Evolutionary conservation across 805 yeast species (phyloP), one percentile per base, ranked within the genome.

Genomic region (Grigorovia jiainica): DNA sequence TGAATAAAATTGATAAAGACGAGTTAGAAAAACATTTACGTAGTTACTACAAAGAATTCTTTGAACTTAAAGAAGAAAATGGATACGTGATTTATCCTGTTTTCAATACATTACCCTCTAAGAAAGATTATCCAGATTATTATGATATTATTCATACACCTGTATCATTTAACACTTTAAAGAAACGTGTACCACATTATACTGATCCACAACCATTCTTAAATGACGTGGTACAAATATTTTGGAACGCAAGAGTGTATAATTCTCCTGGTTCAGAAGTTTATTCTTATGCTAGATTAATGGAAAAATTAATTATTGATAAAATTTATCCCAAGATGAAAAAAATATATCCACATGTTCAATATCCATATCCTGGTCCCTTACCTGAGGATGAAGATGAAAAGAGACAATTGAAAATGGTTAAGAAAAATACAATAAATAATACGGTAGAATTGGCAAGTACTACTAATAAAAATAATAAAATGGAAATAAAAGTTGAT

Each of bases 241-340:
- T 85, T 0, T 86, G 95, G 87, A 90, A 90, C 57, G 97, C 97
- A 1, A 75, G 83, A 45, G 74, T 79, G 37, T 90, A 81, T 63
- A 89, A 90, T 61, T 78, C 78, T 43, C 79, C 76, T 46, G 78
- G 72, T 7, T 76, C 87, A 1, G 65, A 67, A 18, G 81, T 82
- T 42, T 82, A 83, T 63, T 68, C 70, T 23, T 83, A 83, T 51
- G 96, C 79, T 0, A 77, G 64, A 1, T 76, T 65, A 9, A 44
- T 68, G 20, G 75, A 69, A 30, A 66, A 63, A 15, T 69, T 57
- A 29, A 55, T 66, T 23, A 57, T 53, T n/a, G 51, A 67, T 20
- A 50, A 59, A 38, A 48, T 66, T 37, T 55, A 71, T 40, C 63
- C 66, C 16, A 53, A 49, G 15, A 50, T 68, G 39, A 53, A 54